Evolutionary conservation across 331 rosid genomes (phyloP).

Genomic region (Cydonia oblonga): DNA sequence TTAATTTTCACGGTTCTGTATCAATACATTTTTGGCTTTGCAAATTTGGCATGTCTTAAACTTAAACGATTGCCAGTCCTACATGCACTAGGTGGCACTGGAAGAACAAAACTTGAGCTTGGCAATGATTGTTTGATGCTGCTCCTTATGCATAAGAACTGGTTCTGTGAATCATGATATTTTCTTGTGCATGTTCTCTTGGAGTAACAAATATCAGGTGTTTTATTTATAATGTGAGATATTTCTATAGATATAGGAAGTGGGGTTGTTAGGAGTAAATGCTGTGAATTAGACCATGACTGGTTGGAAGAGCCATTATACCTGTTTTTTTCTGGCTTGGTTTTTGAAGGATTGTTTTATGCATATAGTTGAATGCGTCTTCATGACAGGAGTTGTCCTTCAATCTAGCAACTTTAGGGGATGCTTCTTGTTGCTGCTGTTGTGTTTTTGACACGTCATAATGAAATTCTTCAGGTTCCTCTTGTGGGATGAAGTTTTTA

Average conservation of each 20-base stretch:
- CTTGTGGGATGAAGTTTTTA: conserved; percentile 71
- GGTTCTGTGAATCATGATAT: neutral
- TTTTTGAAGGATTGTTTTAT: neutral
- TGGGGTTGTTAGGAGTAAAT: neutral
- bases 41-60: neutral
- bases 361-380: neutral
- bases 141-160: neutral
- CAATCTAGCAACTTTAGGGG: neutral
- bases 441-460: conserved; percentile 18
- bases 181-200: neutral
- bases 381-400: neutral
- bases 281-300: neutral
- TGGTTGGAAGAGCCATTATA: neutral
- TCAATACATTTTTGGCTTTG: neutral
- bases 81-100: neutral
- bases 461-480: conserved; percentile 44
- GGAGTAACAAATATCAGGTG: neutral
- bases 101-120: neutral
- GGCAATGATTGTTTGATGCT: neutral
- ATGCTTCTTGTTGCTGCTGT: neutral
- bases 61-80: neutral
- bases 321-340: neutral
- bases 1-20: neutral
- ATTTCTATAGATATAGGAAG: neutral
- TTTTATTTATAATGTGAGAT: neutral